A percentile compares a stretch with the other conserved stretches of the same genome.
phyloP scores from a whole-genome alignment of 768 basidiomycete genomes.

The Stropharia rugosoannulata region DNA sequence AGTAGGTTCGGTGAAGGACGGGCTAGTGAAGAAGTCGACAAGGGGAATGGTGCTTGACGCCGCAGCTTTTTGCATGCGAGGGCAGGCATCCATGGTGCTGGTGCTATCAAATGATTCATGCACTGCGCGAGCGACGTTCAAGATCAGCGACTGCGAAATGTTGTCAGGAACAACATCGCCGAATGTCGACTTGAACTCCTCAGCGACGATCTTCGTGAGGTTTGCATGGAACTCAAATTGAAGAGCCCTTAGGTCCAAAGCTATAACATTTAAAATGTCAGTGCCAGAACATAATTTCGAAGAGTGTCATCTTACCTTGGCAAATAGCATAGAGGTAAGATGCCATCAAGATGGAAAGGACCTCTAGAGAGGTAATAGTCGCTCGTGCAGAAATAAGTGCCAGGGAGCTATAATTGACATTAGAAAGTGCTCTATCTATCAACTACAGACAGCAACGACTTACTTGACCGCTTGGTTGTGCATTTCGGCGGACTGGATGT shows the following conservation, averaged over 20 bases:
- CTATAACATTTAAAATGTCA: slow-evolving; percentile 30
- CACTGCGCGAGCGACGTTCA: slow-evolving; percentile 42
- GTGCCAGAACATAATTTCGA: background rate
- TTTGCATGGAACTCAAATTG: slow-evolving; percentile 61
- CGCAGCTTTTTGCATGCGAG: slow-evolving; percentile 73
- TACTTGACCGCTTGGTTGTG: slow-evolving; percentile 92
- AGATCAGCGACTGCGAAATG: slow-evolving; percentile 31
- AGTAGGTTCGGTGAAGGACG: slow-evolving; percentile 29
- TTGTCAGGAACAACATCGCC: slow-evolving; percentile 32
- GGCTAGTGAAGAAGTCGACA: slow-evolving; percentile 57
- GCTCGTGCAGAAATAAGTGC: slow-evolving; percentile 83
- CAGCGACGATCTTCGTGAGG: slow-evolving; percentile 44
- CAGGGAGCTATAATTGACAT: slow-evolving; percentile 54
- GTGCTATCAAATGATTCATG: slow-evolving; percentile 59
- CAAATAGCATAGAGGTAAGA: slow-evolving; percentile 73
- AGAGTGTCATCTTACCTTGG: slow-evolving; percentile 43
- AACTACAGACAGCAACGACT: slow-evolving; percentile 23
- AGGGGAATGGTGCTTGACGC: slow-evolving; percentile 59
- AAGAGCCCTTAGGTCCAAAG: slow-evolving; percentile 80
- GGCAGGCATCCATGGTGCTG: slow-evolving; percentile 66
- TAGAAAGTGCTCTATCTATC: slow-evolving; percentile 11
- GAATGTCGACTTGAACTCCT: slow-evolving; percentile 50
- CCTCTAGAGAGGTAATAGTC: slow-evolving; percentile 75
- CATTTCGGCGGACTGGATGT: slow-evolving; percentile 88
- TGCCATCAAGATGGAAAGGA: slow-evolving; percentile 70